Conservation (phyloP, 139 green algal species). For the Tetradesmus obliquus region DNA sequence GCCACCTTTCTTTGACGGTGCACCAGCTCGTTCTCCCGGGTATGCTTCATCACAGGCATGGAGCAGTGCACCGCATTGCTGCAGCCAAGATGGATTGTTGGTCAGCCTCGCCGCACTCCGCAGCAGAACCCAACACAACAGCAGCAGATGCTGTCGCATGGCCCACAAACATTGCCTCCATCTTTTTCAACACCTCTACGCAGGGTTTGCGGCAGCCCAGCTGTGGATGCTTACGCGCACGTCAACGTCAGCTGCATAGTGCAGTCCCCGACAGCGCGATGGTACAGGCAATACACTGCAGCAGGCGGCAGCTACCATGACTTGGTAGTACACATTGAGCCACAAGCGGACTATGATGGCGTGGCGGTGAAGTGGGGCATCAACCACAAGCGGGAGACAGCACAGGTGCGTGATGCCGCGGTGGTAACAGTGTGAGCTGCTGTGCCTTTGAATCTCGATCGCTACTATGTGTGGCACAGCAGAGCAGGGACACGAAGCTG, state of each 20-base stretch:
- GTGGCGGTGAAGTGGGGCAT: slow-evolving; percentile 88
- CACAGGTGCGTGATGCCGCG: slow-evolving; percentile 73
- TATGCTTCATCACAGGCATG: no score
- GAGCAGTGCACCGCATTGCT: no score
- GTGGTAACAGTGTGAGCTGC: no score
- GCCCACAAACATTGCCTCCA: background rate
- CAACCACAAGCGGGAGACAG: slow-evolving; percentile 69
- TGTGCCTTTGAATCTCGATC: no score
- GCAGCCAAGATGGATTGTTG: no score
- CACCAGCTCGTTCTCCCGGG: no score
- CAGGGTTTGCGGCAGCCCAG: background rate
- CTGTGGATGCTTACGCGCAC: slow-evolving; percentile 66
- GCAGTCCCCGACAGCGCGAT: slow-evolving; percentile 56
- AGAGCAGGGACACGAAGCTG: background rate
- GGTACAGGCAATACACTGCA: slow-evolving; percentile 33
- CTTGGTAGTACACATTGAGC: slow-evolving; percentile 23
- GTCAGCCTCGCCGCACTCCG: no score
- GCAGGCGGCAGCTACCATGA: slow-evolving; percentile 39
- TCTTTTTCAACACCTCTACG: background rate
- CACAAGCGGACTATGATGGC: slow-evolving; percentile 61
- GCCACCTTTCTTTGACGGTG: no score
- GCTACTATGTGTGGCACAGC: background rate
- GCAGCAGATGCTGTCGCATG: background rate
- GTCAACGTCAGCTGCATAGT: slow-evolving; percentile 73
- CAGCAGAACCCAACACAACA: no score